phyloP scores from a whole-genome alignment of 176 grass and related monocot species.

The Chloris gayana region DNA sequence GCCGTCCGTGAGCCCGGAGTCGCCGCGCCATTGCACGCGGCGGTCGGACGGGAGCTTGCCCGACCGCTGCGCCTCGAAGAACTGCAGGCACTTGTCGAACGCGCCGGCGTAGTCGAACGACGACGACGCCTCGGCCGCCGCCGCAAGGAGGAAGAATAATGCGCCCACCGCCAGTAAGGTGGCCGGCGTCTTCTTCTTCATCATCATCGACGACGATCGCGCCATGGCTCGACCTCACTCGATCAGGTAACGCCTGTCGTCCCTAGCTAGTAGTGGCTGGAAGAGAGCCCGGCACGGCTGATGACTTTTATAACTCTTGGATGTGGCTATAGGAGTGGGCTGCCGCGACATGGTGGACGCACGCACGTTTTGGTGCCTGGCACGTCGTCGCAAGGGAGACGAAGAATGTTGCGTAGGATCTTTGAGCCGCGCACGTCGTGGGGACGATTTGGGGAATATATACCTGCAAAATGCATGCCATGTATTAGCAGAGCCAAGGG shows the following conservation, averaged over 20 bases:
- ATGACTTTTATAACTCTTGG: slow-evolving; percentile 39
- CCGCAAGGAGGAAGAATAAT: slow-evolving; percentile 42
- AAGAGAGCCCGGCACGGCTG: slow-evolving; percentile 6
- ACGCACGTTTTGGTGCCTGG: slow-evolving; percentile 41
- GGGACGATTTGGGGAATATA: neutral
- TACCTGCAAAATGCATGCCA: slow-evolving; percentile 2
- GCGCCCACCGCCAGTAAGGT: slow-evolving; percentile 6
- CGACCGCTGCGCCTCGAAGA: slow-evolving; percentile 87
- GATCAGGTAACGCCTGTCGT: neutral
- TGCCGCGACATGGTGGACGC: slow-evolving; percentile 31
- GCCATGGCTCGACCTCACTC: slow-evolving; percentile 58
- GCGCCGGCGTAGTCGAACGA: slow-evolving; percentile 66
- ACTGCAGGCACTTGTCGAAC: slow-evolving; percentile 82
- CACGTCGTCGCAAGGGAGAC: slow-evolving; percentile 58
- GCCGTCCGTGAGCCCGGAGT: slow-evolving; percentile 85
- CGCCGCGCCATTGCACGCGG: slow-evolving; percentile 74
- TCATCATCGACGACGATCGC: slow-evolving; percentile 19
- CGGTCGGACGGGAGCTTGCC: slow-evolving; percentile 80
- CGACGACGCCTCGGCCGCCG: neutral
- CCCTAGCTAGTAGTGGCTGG: neutral
- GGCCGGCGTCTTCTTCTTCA: slow-evolving; percentile 32
- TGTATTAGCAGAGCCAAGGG: neutral
- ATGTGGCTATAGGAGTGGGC: slow-evolving; percentile 28
- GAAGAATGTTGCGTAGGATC: neutral
- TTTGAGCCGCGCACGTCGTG: slow-evolving; percentile 70